These are phyloP conservation scores for Diplodia corticola DNA, from an alignment of 2,329 filamentous ascomycete species.

Conservation along the genomic window DNA sequence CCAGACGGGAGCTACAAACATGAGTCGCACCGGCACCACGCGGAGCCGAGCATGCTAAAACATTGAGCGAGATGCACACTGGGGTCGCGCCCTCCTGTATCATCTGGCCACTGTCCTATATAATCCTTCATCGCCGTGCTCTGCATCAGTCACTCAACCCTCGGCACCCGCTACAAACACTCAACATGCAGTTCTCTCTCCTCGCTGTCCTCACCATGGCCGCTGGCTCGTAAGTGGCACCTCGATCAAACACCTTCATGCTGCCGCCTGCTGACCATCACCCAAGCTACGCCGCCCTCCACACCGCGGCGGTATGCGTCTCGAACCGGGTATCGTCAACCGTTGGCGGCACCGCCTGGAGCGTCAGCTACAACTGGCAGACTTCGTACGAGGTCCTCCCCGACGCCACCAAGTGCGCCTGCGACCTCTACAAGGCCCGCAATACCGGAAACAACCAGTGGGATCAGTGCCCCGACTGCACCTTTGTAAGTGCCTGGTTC, in stretches of 20 bases:
- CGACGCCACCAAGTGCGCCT: slow-evolving; percentile 10
- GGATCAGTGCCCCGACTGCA: slow-evolving; percentile 35
- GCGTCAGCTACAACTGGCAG: slow-evolving; percentile 9
- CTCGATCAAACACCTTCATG: no score
- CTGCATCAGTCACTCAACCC: not conserved
- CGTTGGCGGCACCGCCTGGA: slow-evolving; percentile 10
- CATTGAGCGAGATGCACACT: not conserved
- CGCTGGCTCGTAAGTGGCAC: not conserved
- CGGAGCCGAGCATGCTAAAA: not conserved
- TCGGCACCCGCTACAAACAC: not conserved
- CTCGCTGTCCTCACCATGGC: not conserved
- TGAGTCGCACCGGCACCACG: not conserved
- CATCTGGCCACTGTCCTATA: not conserved
- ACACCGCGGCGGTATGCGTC: not conserved
- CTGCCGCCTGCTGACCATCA: no score
- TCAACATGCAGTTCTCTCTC: slow-evolving; percentile 1
- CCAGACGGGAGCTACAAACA: not conserved
- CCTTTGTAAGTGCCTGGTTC: slow-evolving; percentile 25
- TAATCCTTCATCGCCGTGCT: not conserved
- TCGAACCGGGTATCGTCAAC: not conserved
- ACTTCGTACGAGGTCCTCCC: slow-evolving; percentile 5
- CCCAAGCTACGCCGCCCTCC: slow-evolving; percentile 1
- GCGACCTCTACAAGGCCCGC: slow-evolving; percentile 20
- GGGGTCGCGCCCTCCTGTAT: not conserved
- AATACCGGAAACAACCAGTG: slow-evolving; percentile 33